Conservation (phyloP, 768 basidiomycete species). For the Boletus reticulatus region DNA sequence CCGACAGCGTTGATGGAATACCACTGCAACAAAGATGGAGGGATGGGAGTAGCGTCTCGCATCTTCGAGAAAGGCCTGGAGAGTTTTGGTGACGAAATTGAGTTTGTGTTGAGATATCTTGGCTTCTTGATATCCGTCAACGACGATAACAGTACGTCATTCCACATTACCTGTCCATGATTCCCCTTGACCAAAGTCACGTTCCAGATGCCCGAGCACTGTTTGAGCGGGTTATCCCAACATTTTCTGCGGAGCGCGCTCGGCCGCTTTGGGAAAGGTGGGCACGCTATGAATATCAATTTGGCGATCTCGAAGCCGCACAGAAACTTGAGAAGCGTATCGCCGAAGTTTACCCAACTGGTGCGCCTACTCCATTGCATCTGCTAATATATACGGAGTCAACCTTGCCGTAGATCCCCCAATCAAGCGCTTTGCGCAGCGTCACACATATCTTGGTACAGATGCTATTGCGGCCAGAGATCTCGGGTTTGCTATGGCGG, state of each 20-base stretch:
- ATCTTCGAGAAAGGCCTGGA: constrained; percentile 96
- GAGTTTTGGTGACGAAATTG: constrained; percentile 74
- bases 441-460: constrained; percentile 67
- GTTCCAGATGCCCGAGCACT: constrained; percentile 86
- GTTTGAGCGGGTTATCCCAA: constrained; percentile 85
- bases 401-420: constrained; percentile 62
- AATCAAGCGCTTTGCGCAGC: constrained; percentile 87
- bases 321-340: constrained; percentile 90
- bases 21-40: constrained; percentile 77
- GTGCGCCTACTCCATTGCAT: constrained; percentile 39
- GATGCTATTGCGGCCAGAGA: constrained; percentile 90
- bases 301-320: constrained; percentile 85
- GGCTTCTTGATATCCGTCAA: constrained; percentile 93
- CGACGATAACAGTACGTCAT: constrained; percentile 84
- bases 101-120: constrained; percentile 86
- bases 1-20: constrained; percentile 88
- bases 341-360: constrained; percentile 81
- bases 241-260: constrained; percentile 75
- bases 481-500: constrained; percentile 70
- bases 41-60: constrained; percentile 71
- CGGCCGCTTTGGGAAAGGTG: constrained; percentile 93
- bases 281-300: constrained; percentile 94
- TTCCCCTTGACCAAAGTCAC: constrained; percentile 3
- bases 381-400: not conserved
- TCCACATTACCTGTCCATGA: not conserved